Percentiles rank a stretch among this genome's conserved stretches.
Conservation (phyloP, 2,329 filamentous ascomycete species). For the Fonsecaea monophora region DNA sequence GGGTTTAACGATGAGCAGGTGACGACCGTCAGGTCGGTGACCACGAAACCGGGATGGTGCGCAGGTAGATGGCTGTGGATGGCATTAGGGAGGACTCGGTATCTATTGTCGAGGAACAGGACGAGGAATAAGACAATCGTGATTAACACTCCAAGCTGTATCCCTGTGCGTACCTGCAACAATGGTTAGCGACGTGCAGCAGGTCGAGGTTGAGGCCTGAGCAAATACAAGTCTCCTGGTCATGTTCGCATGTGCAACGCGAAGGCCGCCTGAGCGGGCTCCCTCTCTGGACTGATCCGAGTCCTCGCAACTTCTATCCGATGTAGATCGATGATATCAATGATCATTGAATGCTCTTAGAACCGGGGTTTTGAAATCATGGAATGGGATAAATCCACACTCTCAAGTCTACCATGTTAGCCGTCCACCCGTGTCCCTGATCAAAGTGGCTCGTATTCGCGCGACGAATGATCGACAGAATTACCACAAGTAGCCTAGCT, state of each 20-base stretch:
- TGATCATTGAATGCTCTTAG: not conserved
- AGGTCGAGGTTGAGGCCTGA: not conserved
- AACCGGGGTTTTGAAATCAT: not conserved
- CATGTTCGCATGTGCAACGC: slow-evolving; percentile 36
- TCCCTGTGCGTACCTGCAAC: slow-evolving; percentile 66
- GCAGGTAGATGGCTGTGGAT: slow-evolving; percentile 87
- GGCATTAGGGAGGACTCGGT: slow-evolving; percentile 81
- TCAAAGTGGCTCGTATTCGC: not conserved
- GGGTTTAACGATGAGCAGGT: slow-evolving; percentile 77
- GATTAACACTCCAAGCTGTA: slow-evolving; percentile 74
- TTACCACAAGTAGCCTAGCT: slow-evolving; percentile 21
- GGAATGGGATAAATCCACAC: not conserved
- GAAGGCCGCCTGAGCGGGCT: slow-evolving; percentile 17
- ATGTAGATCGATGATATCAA: not conserved
- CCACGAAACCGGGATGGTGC: slow-evolving; percentile 81
- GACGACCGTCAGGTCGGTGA: slow-evolving; percentile 82
- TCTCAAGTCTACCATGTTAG: not conserved
- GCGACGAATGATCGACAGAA: slow-evolving; percentile 6
- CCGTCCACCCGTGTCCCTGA: not conserved
- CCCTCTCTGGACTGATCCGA: not conserved
- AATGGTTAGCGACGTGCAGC: slow-evolving; percentile 12
- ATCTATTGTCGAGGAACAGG: slow-evolving; percentile 85
- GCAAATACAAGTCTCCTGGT: slow-evolving; percentile 37
- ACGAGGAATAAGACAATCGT: slow-evolving; percentile 72
- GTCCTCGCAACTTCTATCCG: not conserved